Conservation (phyloP, 768 basidiomycete species). For the Termitomyces titanicus region DNA sequence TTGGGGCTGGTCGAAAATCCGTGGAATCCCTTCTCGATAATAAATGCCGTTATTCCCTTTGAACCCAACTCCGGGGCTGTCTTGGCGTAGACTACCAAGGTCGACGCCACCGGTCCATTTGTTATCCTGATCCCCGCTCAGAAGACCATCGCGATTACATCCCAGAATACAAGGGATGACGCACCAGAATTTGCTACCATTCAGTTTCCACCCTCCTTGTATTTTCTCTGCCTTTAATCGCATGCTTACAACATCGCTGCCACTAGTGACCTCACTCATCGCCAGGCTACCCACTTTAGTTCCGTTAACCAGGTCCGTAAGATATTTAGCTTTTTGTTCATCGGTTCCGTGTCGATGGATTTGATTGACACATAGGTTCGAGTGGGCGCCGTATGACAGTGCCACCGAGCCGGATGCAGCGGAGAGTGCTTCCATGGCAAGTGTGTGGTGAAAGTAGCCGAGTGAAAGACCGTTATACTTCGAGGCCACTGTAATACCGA, state of each 20-base stretch:
- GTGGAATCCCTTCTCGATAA: conserved; percentile 76
- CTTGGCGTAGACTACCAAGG: conserved; percentile 91
- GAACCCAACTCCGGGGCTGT: conserved; percentile 73
- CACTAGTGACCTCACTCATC: conserved; percentile 91
- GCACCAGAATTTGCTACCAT: conserved; percentile 93
- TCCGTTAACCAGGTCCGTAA: conserved; percentile 77
- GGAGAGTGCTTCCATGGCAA: conserved; percentile 95
- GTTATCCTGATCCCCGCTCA: conserved; percentile 66
- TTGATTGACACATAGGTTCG: conserved; percentile 85
- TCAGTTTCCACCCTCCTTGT: conserved; percentile 72
- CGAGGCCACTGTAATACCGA: conserved; percentile 80
- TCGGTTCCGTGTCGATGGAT: conserved; percentile 83
- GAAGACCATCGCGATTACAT: conserved; percentile 2
- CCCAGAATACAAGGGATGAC: conserved; percentile 18
- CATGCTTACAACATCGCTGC: conserved; percentile 98
- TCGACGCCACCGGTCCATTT: conserved; percentile 89
- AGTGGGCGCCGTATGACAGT: conserved; percentile 89
- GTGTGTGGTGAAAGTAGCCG: conserved; percentile 83
- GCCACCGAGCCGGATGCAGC: conserved; percentile 89
- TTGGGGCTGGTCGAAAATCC: conserved; percentile 91
- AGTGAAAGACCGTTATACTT: conserved; percentile 80
- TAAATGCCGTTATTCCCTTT: conserved; percentile 90
- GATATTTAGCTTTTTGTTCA: conserved; percentile 79
- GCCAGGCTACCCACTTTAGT: conserved; percentile 86
- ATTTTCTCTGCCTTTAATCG: conserved; percentile 75